A percentile compares a stretch with the other conserved stretches of the same genome.
These are phyloP conservation scores for Paecilomyces sp. DNA, from an alignment of 2,329 filamentous ascomycete genomes.

Conservation along the genomic window DNA sequence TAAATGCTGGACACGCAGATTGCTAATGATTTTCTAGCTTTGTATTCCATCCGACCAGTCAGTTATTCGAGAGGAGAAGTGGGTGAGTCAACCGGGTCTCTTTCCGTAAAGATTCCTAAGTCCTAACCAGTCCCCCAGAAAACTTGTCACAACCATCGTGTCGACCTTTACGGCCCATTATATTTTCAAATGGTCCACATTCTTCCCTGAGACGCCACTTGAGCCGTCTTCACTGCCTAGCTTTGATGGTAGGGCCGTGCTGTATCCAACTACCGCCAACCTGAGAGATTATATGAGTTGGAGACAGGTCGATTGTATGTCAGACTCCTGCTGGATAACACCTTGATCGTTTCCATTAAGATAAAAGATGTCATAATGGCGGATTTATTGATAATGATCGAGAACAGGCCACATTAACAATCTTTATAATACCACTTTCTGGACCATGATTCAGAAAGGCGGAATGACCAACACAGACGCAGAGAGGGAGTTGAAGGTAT, in stretches of 20 bases:
- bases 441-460: slow-evolving; percentile 74
- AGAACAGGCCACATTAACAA: slow-evolving; percentile 87
- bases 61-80: slow-evolving; percentile 76
- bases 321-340: too few species aligned
- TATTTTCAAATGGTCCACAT: slow-evolving; percentile 68
- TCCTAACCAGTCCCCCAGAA: slow-evolving; percentile 47
- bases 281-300: slow-evolving; percentile 93
- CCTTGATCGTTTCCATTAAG: neutral
- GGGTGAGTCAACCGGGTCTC: slow-evolving; percentile 46
- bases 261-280: slow-evolving; percentile 76
- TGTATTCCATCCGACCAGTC: slow-evolving; percentile 74
- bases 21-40: slow-evolving; percentile 52
- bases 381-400: slow-evolving; percentile 3
- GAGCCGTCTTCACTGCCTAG: slow-evolving; percentile 66
- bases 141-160: slow-evolving; percentile 82
- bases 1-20: neutral
- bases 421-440: slow-evolving; percentile 95
- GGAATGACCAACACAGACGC: slow-evolving; percentile 71
- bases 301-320: slow-evolving; percentile 89
- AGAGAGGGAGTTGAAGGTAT: slow-evolving; percentile 68
- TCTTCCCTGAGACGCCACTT: slow-evolving; percentile 66
- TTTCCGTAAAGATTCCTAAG: neutral
- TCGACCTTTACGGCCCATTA: slow-evolving; percentile 94
- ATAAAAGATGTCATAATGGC: neutral
- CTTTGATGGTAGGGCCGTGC: slow-evolving; percentile 87